Evolutionary conservation across 108 stramenopile species (phyloP).

Genomic region (Cyclotella sp.): DNA sequence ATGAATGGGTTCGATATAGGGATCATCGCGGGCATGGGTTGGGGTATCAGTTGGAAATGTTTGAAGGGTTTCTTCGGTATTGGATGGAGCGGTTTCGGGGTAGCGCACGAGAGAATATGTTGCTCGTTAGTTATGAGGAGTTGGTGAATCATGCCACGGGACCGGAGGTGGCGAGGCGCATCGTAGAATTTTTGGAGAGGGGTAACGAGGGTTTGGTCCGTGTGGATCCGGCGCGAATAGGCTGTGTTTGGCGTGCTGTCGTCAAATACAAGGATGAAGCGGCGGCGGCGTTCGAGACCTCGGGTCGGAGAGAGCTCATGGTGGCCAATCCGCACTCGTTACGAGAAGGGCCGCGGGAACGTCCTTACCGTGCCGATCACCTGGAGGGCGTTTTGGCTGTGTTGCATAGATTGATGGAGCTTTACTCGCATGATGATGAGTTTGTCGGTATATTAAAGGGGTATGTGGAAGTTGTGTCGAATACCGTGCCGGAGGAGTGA

Average conservation of each 20-base stretch:
- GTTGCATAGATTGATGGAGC: slow-evolving; percentile 14
- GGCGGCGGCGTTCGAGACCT: not conserved
- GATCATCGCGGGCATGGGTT: slow-evolving; percentile 26
- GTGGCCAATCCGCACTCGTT: slow-evolving; percentile 13
- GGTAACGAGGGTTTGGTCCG: not conserved
- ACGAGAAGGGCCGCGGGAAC: slow-evolving; percentile 7
- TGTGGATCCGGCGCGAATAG: slow-evolving; percentile 1
- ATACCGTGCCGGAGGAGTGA: not conserved
- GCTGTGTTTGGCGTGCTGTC: slow-evolving; percentile 33
- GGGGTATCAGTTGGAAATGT: slow-evolving; percentile 25
- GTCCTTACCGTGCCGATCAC: slow-evolving; percentile 8
- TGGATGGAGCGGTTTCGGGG: slow-evolving; percentile 44
- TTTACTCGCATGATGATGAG: slow-evolving; percentile 9
- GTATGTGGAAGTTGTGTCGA: slow-evolving; percentile 17
- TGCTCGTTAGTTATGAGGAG: slow-evolving; percentile 33
- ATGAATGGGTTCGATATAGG: slow-evolving; percentile 48
- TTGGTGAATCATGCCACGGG: slow-evolving; percentile 15
- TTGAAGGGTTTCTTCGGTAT: slow-evolving; percentile 31
- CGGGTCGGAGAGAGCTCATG: not conserved
- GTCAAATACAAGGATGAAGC: slow-evolving; percentile 28
- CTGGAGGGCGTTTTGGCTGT: slow-evolving; percentile 4
- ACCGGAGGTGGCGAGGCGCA: not conserved
- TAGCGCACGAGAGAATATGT: slow-evolving; percentile 3
- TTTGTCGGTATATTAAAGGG: slow-evolving; percentile 11
- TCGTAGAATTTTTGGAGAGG: slow-evolving; percentile 21